Percentiles rank a stretch among this genome's conserved stretches.
Conservation (phyloP, 345 rosid genomes). For the Acer negundo region DNA sequence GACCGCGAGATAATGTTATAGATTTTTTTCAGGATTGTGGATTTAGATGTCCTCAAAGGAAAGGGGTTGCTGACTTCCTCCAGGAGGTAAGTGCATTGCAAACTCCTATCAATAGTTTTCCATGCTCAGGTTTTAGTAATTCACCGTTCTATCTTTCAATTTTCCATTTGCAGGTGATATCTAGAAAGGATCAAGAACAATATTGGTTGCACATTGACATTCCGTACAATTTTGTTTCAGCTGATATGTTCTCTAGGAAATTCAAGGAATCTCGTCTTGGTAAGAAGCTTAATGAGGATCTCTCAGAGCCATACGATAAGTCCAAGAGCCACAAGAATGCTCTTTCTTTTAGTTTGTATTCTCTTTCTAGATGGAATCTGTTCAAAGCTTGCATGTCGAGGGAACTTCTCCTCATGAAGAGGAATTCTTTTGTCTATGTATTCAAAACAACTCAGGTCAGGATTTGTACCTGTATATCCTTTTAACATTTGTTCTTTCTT, state of each 20-base stretch:
- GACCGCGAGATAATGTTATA: conserved; percentile 40
- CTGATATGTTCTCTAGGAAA: conserved; percentile 37
- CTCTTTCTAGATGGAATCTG: conserved; percentile 54
- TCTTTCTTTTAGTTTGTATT: conserved; percentile 39
- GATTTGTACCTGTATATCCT: background rate
- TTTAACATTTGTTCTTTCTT: too few species aligned
- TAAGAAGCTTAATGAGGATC: conserved; percentile 33
- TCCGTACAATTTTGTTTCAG: conserved; percentile 40
- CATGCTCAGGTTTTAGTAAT: background rate
- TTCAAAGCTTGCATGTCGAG: conserved; percentile 58
- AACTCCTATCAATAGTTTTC: background rate
- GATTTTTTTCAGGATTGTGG: conserved; percentile 64
- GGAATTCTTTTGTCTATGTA: conserved; percentile 55
- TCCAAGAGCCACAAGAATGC: conserved; percentile 41
- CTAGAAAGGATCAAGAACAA: conserved; percentile 64
- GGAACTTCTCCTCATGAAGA: conserved; percentile 64
- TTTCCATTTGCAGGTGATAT: conserved; percentile 46
- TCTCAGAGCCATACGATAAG: conserved; percentile 40
- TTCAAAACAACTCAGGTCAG: conserved; percentile 54
- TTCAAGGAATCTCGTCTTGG: conserved; percentile 41
- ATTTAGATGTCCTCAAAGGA: conserved; percentile 61
- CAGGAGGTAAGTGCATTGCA: conserved; percentile 46
- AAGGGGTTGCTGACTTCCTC: conserved; percentile 65
- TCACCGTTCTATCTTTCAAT: background rate
- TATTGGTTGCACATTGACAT: conserved; percentile 43